Conservation (phyloP, 225 moss, liverwort and hornwort genomes). For the Physcomitrium patens region DNA sequence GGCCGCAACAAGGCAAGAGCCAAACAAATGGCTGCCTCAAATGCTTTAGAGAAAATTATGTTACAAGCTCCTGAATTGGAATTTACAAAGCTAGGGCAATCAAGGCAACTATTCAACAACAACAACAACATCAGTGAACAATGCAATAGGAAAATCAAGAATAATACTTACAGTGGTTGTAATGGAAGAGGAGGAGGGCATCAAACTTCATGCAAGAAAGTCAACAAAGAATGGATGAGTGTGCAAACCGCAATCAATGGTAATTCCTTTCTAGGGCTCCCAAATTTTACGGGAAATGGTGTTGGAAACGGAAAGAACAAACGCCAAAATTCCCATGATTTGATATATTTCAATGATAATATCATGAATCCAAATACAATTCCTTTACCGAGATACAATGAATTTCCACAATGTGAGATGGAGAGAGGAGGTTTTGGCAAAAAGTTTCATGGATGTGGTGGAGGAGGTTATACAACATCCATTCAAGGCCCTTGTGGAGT, state of each 20-base stretch:
- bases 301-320: conserved; percentile 34
- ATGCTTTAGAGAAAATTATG: conserved; percentile 53
- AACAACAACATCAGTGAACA: too few relatives aligned
- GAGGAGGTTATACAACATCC: conserved; percentile 12
- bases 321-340: conserved; percentile 23
- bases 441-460: conserved; percentile 27
- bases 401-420: conserved; percentile 19
- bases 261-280: conserved; percentile 5
- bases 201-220: conserved; percentile 21
- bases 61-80: conserved; percentile 43
- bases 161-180: background rate
- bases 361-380: conserved; percentile 55
- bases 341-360: conserved; percentile 17
- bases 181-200: conserved; percentile 19
- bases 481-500: conserved; percentile 31
- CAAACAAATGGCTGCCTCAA: conserved; percentile 61
- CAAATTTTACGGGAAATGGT: conserved; percentile 21
- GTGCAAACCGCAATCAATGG: background rate
- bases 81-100: conserved; percentile 51
- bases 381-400: conserved; percentile 47
- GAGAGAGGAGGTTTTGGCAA: conserved; percentile 29
- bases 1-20: conserved; percentile 64
- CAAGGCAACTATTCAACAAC: conserved; percentile 48
- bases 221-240: conserved; percentile 26
- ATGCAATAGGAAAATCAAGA: conserved; percentile 44